Conservation (phyloP, 345 rosid species). For the Pelargonium nanum region DNA sequence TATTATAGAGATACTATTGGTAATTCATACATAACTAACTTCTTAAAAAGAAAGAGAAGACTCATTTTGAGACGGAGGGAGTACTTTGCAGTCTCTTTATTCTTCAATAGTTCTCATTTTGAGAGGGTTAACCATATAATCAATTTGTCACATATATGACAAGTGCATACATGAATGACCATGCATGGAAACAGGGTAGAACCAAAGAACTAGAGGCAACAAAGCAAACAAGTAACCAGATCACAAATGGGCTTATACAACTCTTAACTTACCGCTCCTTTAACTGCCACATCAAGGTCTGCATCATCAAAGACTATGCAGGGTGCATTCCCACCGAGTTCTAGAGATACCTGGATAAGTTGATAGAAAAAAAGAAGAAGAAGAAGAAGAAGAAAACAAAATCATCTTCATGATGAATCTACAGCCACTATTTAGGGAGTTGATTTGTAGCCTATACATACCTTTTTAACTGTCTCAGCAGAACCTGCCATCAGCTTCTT, state of each 20-base stretch:
- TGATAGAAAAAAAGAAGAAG: conserved; percentile 2
- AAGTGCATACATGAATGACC: no score
- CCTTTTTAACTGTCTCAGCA: conserved; percentile 89
- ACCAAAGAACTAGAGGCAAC: not conserved
- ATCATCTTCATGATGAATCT: not conserved
- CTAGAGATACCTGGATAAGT: conserved; percentile 57
- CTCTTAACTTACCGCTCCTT: conserved; percentile 70
- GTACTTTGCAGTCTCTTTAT: no score
- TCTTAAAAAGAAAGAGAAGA: no score
- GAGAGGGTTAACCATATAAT: no score
- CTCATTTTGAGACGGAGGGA: no score
- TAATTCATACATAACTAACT: no score
- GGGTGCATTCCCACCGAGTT: conserved; percentile 98
- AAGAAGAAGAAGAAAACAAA: conserved; percentile 13
- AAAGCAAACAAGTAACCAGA: no score
- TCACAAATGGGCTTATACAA: no score
- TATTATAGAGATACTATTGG: no score
- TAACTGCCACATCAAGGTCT: conserved; percentile 81
- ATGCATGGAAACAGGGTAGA: no score
- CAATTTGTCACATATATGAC: no score
- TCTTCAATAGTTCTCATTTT: no score
- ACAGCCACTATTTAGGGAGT: conserved; percentile 4
- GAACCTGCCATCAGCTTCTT: conserved; percentile 96
- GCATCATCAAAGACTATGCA: conserved; percentile 97
- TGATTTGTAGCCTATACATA: conserved; percentile 19